Percentiles rank a stretch among this genome's conserved stretches.
phyloP scores from a whole-genome alignment of 2,329 filamentous ascomycete genomes.

The Colletotrichum australisinense region DNA sequence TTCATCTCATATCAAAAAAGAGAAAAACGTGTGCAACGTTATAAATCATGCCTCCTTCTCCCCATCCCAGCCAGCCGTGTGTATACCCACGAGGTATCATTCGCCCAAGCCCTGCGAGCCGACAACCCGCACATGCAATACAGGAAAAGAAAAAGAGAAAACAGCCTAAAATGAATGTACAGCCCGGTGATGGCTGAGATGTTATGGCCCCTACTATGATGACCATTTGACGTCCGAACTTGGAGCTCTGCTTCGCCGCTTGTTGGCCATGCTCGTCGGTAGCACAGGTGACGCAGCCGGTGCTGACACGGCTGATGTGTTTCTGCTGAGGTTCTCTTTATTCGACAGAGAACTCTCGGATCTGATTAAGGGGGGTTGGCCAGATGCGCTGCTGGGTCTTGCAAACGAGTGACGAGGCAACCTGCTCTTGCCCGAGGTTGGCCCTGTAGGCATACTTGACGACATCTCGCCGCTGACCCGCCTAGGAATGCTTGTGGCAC shows the following conservation, averaged over 20 bases:
- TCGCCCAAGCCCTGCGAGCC: constrained; percentile 3
- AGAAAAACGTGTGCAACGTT: background rate
- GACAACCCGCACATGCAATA: constrained; percentile 18
- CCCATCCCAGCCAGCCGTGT: background rate
- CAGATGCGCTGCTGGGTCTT: constrained; percentile 38
- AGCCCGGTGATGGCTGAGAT: background rate
- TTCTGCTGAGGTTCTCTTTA: constrained; percentile 48
- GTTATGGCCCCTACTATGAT: constrained; percentile 12
- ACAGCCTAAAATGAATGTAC: constrained; percentile 9
- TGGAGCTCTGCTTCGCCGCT: constrained; percentile 35
- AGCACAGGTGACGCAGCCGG: constrained; percentile 32
- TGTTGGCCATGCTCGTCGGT: constrained; percentile 29
- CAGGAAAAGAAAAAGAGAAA: background rate
- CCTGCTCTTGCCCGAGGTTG: constrained; percentile 48
- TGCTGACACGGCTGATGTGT: constrained; percentile 31
- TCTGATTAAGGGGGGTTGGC: constrained; percentile 44
- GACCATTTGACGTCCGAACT: constrained; percentile 38
- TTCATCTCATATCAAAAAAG: constrained; percentile 18
- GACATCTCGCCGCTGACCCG: constrained; percentile 54
- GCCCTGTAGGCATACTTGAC: constrained; percentile 31
- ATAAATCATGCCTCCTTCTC: background rate
- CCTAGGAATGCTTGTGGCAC: constrained; percentile 54
- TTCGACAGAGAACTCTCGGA: constrained; percentile 54
- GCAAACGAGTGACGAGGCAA: constrained; percentile 50
- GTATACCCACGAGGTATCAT: background rate